phyloP scores from a whole-genome alignment of 495 filamentous ascomycete genomes.

The Daldinia grandis region DNA sequence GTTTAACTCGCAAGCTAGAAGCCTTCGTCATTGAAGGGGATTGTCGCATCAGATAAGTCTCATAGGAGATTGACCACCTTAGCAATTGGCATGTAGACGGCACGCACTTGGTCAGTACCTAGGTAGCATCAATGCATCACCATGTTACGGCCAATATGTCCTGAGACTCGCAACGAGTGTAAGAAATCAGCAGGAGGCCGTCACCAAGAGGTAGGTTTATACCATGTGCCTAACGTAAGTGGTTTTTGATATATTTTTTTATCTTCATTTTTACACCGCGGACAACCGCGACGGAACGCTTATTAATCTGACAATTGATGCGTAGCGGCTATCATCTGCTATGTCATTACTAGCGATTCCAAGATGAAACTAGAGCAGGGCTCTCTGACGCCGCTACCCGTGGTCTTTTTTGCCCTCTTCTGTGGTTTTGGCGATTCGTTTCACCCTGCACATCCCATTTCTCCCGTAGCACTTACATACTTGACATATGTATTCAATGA shows the following conservation, averaged over 20 bases:
- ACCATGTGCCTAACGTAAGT: slow-evolving; percentile 25
- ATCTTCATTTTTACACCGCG: slow-evolving; percentile 1
- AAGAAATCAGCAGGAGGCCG: background rate
- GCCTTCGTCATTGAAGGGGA: background rate
- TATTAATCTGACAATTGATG: slow-evolving; percentile 61
- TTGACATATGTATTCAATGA: slow-evolving; percentile 16
- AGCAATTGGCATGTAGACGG: background rate
- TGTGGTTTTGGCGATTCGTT: slow-evolving; percentile 67
- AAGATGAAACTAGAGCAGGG: slow-evolving; percentile 60
- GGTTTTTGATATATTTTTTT: slow-evolving; percentile 1
- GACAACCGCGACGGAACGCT: slow-evolving; percentile 51
- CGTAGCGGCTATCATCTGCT: slow-evolving; percentile 62
- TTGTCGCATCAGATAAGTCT: background rate
- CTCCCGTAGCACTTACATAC: slow-evolving; percentile 1
- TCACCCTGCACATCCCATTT: slow-evolving; percentile 60
- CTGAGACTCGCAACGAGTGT: background rate
- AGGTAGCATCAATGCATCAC: slow-evolving; percentile 34
- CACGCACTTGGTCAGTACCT: slow-evolving; percentile 11
- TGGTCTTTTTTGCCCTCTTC: slow-evolving; percentile 27
- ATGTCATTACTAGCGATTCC: slow-evolving; percentile 62
- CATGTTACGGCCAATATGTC: background rate
- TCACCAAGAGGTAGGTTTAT: slow-evolving; percentile 11
- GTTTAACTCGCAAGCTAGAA: background rate
- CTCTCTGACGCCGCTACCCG: slow-evolving; percentile 68
- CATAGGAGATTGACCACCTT: background rate